These are phyloP conservation scores for Kingdonia uniflora DNA, from an alignment of 164 flowering plant genomes.

Conservation along the genomic window DNA sequence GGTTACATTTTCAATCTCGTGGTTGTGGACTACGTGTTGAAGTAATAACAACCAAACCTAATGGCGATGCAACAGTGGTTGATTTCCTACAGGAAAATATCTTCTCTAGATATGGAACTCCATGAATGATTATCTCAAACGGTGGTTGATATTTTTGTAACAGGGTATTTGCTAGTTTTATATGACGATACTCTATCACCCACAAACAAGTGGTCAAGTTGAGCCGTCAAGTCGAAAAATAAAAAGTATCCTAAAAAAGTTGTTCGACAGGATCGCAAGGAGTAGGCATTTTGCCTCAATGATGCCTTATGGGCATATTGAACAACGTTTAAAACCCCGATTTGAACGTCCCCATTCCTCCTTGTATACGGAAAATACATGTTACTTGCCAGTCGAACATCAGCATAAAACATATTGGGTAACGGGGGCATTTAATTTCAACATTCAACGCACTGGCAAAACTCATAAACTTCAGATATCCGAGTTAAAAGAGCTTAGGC, in stretches of 20 bases:
- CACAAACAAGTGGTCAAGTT: too few relatives aligned
- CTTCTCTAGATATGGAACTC: not conserved
- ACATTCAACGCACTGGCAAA: not conserved
- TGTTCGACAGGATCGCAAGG: not conserved
- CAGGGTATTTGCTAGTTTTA: not conserved
- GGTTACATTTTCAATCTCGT: not conserved
- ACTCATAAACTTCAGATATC: too few relatives aligned
- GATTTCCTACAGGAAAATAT: not conserved
- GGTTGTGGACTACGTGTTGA: not conserved
- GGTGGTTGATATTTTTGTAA: not conserved
- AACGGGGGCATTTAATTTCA: not conserved
- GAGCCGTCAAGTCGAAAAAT: not conserved
- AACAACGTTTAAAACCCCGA: not conserved
- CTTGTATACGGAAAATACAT: not conserved
- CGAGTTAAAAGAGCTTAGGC: too few relatives aligned
- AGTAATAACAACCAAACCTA: not conserved
- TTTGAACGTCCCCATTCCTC: not conserved
- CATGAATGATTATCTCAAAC: not conserved
- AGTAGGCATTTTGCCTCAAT: too few relatives aligned
- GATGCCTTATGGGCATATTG: constrained; percentile 3
- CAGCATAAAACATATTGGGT: not conserved
- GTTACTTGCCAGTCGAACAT: not conserved
- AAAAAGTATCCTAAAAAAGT: not conserved
- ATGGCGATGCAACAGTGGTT: not conserved
- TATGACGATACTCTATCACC: not conserved